Evolutionary conservation across 345 rosid species (phyloP), one percentile per base, ranked within the genome.

Genomic region (Citropsis articulata): DNA sequence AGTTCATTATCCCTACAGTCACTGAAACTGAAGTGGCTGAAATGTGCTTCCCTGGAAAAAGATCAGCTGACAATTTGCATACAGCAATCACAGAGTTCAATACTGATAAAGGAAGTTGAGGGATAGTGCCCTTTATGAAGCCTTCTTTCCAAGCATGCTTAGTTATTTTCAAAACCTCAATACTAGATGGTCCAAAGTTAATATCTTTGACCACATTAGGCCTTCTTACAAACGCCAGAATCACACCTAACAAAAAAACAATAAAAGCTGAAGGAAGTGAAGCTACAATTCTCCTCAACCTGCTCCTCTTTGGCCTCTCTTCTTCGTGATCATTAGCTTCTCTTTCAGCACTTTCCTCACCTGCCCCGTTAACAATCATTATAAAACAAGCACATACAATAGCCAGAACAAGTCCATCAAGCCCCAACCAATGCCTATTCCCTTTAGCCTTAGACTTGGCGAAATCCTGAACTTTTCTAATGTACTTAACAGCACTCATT

Each of bases 51-150:
- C 87, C 93, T 0, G 96, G 98, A 40, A 94, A 94, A 28, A 94
- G 90, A 84, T 91, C 97, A 8, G 87, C 83, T 0, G 93, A 90
- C 75, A 94, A 64, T 83, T 91, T 94, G 84, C 97, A 91, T 28
- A 94, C 97, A 2, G 89, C 97, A 69, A 94, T 94, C 30, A 94
- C 97, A 0, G 97, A 94, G 53, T 94, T 94, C 3, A 94, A 77
- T n/a, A 93, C 76, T 56, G 97, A 94, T 30, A 94, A 27, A 42
- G 97, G 98, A 2, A 94, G 86, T 61, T 93, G 97, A 24, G 98
- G 97, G 25, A 94, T 83, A 3, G 97, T 86, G 27, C 97, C 98
- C 87, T 89, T 93, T 14, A 89, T 78, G 36, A 94, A 90, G 27
- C 97, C 98, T 35, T 86, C 84, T 25, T 86, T 94, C 98, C 98